phyloP scores from a whole-genome alignment of 2,329 filamentous ascomycete genomes.

The Coleophoma eucalyptorum region DNA sequence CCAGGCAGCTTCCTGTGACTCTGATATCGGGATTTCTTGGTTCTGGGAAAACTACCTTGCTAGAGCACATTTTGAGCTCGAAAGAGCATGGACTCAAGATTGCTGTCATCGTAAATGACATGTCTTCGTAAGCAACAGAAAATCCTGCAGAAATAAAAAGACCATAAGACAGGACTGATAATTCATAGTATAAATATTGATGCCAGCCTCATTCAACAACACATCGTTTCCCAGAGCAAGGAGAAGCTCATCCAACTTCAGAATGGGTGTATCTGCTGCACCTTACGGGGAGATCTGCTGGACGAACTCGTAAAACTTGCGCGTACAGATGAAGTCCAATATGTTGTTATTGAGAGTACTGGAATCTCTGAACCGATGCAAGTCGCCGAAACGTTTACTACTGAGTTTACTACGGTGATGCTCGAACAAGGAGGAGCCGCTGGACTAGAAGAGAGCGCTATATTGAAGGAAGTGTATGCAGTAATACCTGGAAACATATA shows the following conservation, averaged over 20 bases:
- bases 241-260: constrained; percentile 66
- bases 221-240: constrained; percentile 52
- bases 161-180: background rate
- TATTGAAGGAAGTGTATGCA: constrained; percentile 10
- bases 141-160: background rate
- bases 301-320: constrained; percentile 65
- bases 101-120: constrained; percentile 72
- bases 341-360: constrained; percentile 68
- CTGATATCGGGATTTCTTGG: constrained; percentile 1
- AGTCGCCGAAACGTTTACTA: constrained; percentile 69
- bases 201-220: constrained; percentile 54
- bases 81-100: constrained; percentile 63
- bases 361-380: constrained; percentile 72
- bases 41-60: constrained; percentile 63
- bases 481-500: background rate
- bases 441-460: constrained; percentile 1
- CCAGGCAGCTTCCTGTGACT: background rate
- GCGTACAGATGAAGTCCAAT: constrained; percentile 61
- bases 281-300: constrained; percentile 65
- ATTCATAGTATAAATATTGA: constrained; percentile 57
- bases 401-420: constrained; percentile 33
- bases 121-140: constrained; percentile 45
- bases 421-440: constrained; percentile 5
- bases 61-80: constrained; percentile 64
- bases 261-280: constrained; percentile 76